Percentiles rank a stretch among this genome's conserved stretches.
Conservation (phyloP, 345 rosid genomes). For the Cardamine occulta region DNA sequence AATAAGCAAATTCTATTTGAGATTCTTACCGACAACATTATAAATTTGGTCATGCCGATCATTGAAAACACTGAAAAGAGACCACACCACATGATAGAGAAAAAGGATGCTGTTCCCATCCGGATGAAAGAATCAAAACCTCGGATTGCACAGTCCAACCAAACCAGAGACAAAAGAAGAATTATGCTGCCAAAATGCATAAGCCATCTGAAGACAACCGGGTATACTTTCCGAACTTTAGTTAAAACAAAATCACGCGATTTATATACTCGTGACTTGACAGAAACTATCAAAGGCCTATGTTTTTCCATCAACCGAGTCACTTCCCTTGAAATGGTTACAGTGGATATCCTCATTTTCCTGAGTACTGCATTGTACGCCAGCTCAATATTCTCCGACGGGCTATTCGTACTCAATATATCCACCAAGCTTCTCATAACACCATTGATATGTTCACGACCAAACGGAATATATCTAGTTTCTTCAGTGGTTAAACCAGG, state of each 20-base stretch:
- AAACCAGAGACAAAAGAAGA: slow-evolving; percentile 72
- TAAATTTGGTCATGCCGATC: slow-evolving; percentile 76
- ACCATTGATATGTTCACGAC: slow-evolving; percentile 45
- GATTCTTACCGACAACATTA: slow-evolving; percentile 71
- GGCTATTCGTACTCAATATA: slow-evolving; percentile 54
- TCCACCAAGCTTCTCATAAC: slow-evolving; percentile 49
- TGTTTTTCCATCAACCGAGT: slow-evolving; percentile 67
- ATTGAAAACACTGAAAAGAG: slow-evolving; percentile 74
- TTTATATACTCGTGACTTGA: slow-evolving; percentile 45
- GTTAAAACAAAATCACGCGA: slow-evolving; percentile 52
- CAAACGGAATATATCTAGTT: slow-evolving; percentile 44
- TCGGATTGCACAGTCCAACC: slow-evolving; percentile 89
- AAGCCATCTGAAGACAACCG: slow-evolving; percentile 71
- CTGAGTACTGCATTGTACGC: slow-evolving; percentile 55
- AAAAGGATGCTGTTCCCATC: slow-evolving; percentile 85
- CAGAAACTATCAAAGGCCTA: slow-evolving; percentile 52
- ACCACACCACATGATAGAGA: slow-evolving; percentile 90
- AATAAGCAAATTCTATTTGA: neutral
- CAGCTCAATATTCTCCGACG: slow-evolving; percentile 49
- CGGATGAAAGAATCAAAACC: slow-evolving; percentile 86
- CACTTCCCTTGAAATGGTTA: slow-evolving; percentile 47
- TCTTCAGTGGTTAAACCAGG: slow-evolving; percentile 42
- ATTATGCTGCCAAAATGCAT: slow-evolving; percentile 66
- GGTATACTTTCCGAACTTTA: slow-evolving; percentile 62
- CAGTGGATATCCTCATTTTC: slow-evolving; percentile 52